Base-by-base conservation (phyloP, 2,329 filamentous ascomycete species). In the Trichoderma sp. region DNA sequence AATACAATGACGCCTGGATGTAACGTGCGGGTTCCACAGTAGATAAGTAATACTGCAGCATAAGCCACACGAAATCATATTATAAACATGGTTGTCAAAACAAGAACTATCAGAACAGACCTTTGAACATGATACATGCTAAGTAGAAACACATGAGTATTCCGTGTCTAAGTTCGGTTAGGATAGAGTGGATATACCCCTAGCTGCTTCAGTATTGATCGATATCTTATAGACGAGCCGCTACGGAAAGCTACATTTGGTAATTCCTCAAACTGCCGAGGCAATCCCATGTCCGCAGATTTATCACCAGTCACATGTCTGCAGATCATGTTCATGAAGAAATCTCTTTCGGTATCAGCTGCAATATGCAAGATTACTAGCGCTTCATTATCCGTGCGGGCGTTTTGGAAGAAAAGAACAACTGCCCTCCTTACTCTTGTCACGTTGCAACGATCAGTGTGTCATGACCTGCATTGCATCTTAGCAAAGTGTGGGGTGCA, bases 401-500 rank as follows among this genome's bases (percentile, higher is more conserved):
- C 32, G 50, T 15, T 23, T 67, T 57, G 20, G 34, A 36, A 36
- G 36, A 15, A 34, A 28, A 12, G 64, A 32, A 36, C 34, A n/a
- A 26, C 3, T 34, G 15, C 55, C 64, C 26, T 43, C 12, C 32
- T 39, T 23, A 11, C 32, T 43, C 53, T 53, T 58, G 64, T 67
- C 50, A 67, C 64, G 64, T 67, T 58, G 64, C 64, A 67, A 58
- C 53, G 32, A 28, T 57, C 34, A 58, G 32, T 57, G 50, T 58
- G 64, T 55, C 64, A 67, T 67, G 32, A 43, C 17, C 20, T 67
- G 64, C 64, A 67, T 57, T 32, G 53, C 39, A 57, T 36, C 64
- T 28, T 67, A 28, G 64, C 13, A 67, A 32, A 67, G 64, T 67
- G 64, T 67, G 64, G 64, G 64, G 64, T 67, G 64, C 64, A 67